A percentile compares a stretch with the other conserved stretches of the same genome.
Conservation (phyloP, 2,329 filamentous ascomycete species). For the Penicillium sclerotigenum region DNA sequence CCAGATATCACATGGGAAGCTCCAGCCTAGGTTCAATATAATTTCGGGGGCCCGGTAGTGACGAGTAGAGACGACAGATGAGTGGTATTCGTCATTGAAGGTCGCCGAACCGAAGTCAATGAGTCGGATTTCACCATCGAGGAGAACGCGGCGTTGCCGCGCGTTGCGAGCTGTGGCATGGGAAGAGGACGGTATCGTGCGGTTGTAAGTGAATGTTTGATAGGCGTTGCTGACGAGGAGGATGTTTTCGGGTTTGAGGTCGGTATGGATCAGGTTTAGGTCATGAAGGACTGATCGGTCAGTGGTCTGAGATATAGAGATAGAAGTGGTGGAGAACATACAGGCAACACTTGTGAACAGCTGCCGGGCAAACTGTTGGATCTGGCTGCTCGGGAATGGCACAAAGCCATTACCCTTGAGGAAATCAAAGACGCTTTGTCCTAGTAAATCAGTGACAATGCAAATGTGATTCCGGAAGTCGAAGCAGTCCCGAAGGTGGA, state of each 20-base stretch:
- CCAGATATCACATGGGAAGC: constrained; percentile 67
- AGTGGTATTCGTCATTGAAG: constrained; percentile 67
- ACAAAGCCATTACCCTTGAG: constrained; percentile 93
- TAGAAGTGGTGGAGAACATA: constrained; percentile 52
- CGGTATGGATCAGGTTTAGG: constrained; percentile 92
- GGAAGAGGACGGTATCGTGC: constrained; percentile 63
- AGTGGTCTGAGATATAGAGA: constrained; percentile 11
- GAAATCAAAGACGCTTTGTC: constrained; percentile 97
- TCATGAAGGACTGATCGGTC: constrained; percentile 75
- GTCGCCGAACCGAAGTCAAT: constrained; percentile 68
- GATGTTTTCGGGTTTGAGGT: constrained; percentile 67
- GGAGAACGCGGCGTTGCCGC: constrained; percentile 60
- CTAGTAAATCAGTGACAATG: constrained; percentile 72
- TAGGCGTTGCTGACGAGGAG: constrained; percentile 63
- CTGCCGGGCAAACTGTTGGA: constrained; percentile 93
- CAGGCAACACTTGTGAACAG: constrained; percentile 97
- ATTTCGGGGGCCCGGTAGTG: constrained; percentile 67
- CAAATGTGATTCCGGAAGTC: constrained; percentile 97
- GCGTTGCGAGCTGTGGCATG: constrained; percentile 56
- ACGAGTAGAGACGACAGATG: constrained; percentile 63
- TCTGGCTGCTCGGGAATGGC: constrained; percentile 96
- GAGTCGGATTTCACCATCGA: constrained; percentile 64
- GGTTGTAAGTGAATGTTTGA: constrained; percentile 67
- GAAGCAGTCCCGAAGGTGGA: constrained; percentile 94
- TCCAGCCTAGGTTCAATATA: constrained; percentile 66